These are phyloP conservation scores for Komagataella populi DNA, from an alignment of 805 yeast species.

Conservation along the genomic window DNA sequence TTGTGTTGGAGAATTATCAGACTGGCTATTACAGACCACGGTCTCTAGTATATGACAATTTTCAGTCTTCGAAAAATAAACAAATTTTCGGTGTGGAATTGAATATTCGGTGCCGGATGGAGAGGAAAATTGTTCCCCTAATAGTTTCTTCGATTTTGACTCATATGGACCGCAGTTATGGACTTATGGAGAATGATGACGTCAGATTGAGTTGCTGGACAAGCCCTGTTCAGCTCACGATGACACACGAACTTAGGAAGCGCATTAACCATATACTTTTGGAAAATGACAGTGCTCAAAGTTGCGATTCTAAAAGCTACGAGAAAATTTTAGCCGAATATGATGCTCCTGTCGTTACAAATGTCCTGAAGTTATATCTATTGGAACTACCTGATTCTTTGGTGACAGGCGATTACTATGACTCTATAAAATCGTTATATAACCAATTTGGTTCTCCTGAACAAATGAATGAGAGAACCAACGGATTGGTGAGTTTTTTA, in stretches of 20 bases:
- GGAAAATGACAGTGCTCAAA: slow-evolving; percentile 7
- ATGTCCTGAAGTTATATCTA: slow-evolving; percentile 57
- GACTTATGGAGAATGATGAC: slow-evolving; percentile 54
- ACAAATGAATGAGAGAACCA: slow-evolving; percentile 25
- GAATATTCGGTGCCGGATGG: slow-evolving; percentile 57
- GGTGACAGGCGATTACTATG: slow-evolving; percentile 51
- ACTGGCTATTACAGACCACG: slow-evolving; percentile 69
- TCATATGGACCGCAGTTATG: slow-evolving; percentile 57
- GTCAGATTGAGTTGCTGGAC: slow-evolving; percentile 61
- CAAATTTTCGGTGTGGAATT: slow-evolving; percentile 76
- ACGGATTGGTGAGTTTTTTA: slow-evolving; percentile 53
- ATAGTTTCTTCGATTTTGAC: slow-evolving; percentile 49
- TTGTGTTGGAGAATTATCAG: slow-evolving; percentile 49
- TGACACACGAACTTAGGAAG: slow-evolving; percentile 48
- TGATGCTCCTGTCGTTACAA: slow-evolving; percentile 42
- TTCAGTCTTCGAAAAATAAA: slow-evolving; percentile 51
- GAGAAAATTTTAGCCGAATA: slow-evolving; percentile 18
- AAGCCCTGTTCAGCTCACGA: slow-evolving; percentile 43
- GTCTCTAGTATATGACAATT: slow-evolving; percentile 65
- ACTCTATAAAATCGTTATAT: slow-evolving; percentile 56
- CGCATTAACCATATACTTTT: slow-evolving; percentile 28
- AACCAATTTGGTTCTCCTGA: slow-evolving; percentile 26
- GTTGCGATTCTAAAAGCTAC: slow-evolving; percentile 21
- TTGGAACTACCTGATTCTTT: slow-evolving; percentile 73
- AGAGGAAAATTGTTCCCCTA: slow-evolving; percentile 58